Evolutionary conservation across 2,329 filamentous ascomycete species (phyloP).

Genomic region (Ophiostoma novo-ulmi): DNA sequence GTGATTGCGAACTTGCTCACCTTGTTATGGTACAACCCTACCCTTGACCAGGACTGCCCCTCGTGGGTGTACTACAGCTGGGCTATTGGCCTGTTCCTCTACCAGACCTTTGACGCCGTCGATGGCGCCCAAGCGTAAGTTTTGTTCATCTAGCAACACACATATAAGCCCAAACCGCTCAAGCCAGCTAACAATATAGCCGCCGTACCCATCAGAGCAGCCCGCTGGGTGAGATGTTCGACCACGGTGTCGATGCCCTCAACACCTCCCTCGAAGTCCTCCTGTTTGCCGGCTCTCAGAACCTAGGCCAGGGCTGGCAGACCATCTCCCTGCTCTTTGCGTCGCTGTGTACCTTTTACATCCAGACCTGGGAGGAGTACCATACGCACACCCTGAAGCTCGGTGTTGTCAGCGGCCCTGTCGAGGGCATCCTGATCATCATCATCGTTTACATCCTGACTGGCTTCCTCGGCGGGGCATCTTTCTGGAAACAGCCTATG

Average conservation of each 20-base stretch:
- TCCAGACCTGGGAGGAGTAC: constrained; percentile 99
- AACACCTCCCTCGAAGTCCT: constrained; percentile 93
- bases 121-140: constrained; percentile 88
- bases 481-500: constrained; percentile 88
- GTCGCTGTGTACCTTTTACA: constrained; percentile 89
- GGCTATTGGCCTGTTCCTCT: constrained; percentile 84
- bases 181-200: constrained; percentile 38
- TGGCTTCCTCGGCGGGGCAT: constrained; percentile 76
- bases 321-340: constrained; percentile 80
- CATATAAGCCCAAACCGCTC: background rate
- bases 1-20: constrained; percentile 86
- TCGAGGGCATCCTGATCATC: constrained; percentile 86
- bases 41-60: constrained; percentile 86
- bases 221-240: constrained; percentile 91
- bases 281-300: constrained; percentile 87
- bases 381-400: constrained; percentile 94
- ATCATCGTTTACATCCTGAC: constrained; percentile 78
- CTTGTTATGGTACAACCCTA: constrained; percentile 93
- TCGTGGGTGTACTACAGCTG: constrained; percentile 92
- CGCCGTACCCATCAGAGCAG: constrained; percentile 88
- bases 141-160: background rate
- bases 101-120: constrained; percentile 97
- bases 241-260: constrained; percentile 93
- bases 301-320: constrained; percentile 87
- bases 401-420: constrained; percentile 86